Base-by-base conservation (phyloP, 2,329 filamentous ascomycete genomes). In the Thelonectria discophora region DNA sequence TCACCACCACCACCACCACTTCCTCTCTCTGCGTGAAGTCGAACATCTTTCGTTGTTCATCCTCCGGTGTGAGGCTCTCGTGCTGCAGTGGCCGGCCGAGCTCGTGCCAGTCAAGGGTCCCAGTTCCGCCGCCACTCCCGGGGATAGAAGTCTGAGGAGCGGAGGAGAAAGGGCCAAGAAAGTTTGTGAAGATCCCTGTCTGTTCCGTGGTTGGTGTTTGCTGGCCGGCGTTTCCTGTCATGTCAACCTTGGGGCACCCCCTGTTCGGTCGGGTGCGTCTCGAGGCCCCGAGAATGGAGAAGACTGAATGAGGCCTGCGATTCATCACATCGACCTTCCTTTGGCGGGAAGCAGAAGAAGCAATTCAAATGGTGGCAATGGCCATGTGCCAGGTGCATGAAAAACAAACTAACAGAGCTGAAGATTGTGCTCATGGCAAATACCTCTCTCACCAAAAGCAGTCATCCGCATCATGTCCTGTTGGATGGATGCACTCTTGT, bases 81-180 rank as follows among this genome's bases (percentile, higher is more conserved):
- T 50, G 46, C 34, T 7, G 39, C 45, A 34, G 52, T 55, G 21
- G 58, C 47, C 43, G 47, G 34, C n/a, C 32, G 43, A 24, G 58
- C 58, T 56, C 58, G 58, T 61, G 58, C 58, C 58, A 61, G 52
- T 30, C 49, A 30, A n/a, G 24, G 45, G 53, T 53, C 53, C 58
- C 52, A 48, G 49, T 27, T 40, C 17, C 40, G 47, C 58, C 58
- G 32, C 58, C 40, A 55, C 51, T 42, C 52, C 50, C 32, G 40
- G 34, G 58, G 24, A 24, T 4, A 24, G 24, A 24, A 7, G 7
- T 4, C 4, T 4, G 7, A 7, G 7, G 24, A 24, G 24, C 4
- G 24, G 7, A 7, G 7, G 24, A 24, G 24, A 7, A 4, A 7
- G 24, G 7, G 24, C 4, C 4, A 45, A 45, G 45, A 18, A 47